phyloP scores from a whole-genome alignment of 176 grass and related monocot genomes.

The Phyllostachys edulis region DNA sequence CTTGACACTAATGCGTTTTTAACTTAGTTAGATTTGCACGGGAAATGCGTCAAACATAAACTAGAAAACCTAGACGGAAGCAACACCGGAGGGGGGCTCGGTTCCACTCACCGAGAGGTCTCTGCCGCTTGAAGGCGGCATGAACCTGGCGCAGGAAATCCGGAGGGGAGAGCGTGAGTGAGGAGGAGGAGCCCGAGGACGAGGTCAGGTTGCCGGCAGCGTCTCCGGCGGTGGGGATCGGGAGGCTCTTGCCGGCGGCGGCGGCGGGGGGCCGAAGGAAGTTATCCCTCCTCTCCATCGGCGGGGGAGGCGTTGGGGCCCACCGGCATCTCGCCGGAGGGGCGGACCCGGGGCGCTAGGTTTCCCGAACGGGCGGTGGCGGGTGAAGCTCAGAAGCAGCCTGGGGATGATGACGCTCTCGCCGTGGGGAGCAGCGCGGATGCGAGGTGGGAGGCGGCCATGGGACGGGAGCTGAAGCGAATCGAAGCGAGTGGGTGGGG shows the following conservation, averaged over 20 bases:
- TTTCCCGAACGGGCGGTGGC: neutral
- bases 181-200: conserved; percentile 55
- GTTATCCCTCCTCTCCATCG: conserved; percentile 78
- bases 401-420: neutral
- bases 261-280: conserved; percentile 45
- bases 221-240: conserved; percentile 35
- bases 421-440: neutral
- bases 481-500: conserved; percentile 20
- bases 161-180: conserved; percentile 42
- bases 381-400: neutral
- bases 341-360: conserved; percentile 32
- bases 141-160: conserved; percentile 63
- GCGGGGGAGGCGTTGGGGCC: conserved; percentile 16
- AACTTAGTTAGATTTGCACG: conserved; percentile 12
- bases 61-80: conserved; percentile 30
- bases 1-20: neutral
- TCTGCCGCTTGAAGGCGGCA: conserved; percentile 76
- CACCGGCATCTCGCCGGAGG: conserved; percentile 56
- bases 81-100: neutral
- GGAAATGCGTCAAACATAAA: conserved; percentile 1
- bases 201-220: conserved; percentile 41
- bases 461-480: conserved; percentile 4
- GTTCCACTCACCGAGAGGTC: conserved; percentile 46
- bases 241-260: conserved; percentile 7
- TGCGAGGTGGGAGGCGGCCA: conserved; percentile 13